Evolutionary conservation across 768 basidiomycete species (phyloP), one percentile per base, ranked within the genome.

Genomic region (Suillus variegatus): DNA sequence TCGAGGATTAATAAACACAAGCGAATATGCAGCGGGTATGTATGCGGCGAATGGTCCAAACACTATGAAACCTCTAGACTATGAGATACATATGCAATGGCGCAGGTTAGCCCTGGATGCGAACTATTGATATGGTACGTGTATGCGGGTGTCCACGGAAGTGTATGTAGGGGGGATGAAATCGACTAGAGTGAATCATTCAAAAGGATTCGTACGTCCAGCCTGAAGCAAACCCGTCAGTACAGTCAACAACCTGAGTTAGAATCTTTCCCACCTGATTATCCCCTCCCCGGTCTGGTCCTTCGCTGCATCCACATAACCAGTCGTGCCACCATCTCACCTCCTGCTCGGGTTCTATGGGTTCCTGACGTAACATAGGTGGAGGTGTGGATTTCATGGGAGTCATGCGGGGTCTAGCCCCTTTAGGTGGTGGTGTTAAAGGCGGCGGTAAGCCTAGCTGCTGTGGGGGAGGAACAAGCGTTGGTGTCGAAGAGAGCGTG

Each of bases 251-350:
- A 60, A 22, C 61, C 43, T 13, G 46, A 36, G 32, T 49, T 20
- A 25, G 35, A 61, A 13, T 18, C 32, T 63, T 35, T 74, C 81
- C 49, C 72, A 89, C 91, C 84, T 93, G 92, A 67, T 83, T 75
- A 62, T 92, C 88, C 6, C 89, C 90, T 52, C 87, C 89, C 18
- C 90, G 82, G 74, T 91, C 88, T 3, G 85, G 79, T n/a, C 89
- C 88, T 72, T 92, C 91, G 20, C 86, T 81, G 68, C 91, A 92
- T 14, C 92, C 92, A 74, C 92, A 93, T 66, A 93, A 74, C 91
- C 91, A 92, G 40, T 93, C 92, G 72, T 92, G 91, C 92, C 92
- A 93, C 92, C 92, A 93, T 66, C 84, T 78, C 5, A 82, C 80
- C 60, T 81, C 78, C 51, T 76, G 77, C n/a, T 75, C 69, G 6